Evolutionary conservation across 805 yeast genomes (phyloP).

Genomic region (Ogataea neopini): DNA sequence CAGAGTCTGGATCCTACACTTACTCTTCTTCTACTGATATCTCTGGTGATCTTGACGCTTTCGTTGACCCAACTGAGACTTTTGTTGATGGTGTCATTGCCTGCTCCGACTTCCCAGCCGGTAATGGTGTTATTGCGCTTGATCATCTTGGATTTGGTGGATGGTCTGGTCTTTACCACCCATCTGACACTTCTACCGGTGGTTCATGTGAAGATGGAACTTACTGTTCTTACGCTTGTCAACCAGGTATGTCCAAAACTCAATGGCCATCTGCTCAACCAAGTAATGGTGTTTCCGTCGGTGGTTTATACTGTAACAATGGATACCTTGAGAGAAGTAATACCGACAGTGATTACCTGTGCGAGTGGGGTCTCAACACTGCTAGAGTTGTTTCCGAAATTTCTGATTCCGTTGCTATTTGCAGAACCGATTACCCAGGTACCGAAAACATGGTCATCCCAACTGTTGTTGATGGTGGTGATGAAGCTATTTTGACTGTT

Average conservation of each 20-base stretch:
- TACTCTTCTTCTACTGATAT: slow-evolving; percentile 36
- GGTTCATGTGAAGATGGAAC: slow-evolving; percentile 63
- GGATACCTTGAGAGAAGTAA: slow-evolving; percentile 67
- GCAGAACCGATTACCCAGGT: slow-evolving; percentile 83
- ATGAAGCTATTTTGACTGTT: slow-evolving; percentile 52
- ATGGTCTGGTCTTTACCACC: slow-evolving; percentile 42
- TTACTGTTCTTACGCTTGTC: slow-evolving; percentile 78
- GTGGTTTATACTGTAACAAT: slow-evolving; percentile 61
- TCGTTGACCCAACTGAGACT: slow-evolving; percentile 52
- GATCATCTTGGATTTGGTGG: slow-evolving; percentile 80
- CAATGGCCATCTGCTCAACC: slow-evolving; percentile 78
- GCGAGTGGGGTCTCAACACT: slow-evolving; percentile 62
- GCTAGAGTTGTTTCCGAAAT: slow-evolving; percentile 57
- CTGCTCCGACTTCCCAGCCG: slow-evolving; percentile 74
- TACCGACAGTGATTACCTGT: slow-evolving; percentile 50
- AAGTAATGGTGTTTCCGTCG: slow-evolving; percentile 65
- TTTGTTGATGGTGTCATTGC: slow-evolving; percentile 73
- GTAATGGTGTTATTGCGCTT: slow-evolving; percentile 79
- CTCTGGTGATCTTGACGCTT: slow-evolving; percentile 61
- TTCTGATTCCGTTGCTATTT: slow-evolving; percentile 56
- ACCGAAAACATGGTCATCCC: slow-evolving; percentile 80
- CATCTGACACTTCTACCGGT: slow-evolving; percentile 46
- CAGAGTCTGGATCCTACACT: slow-evolving; percentile 24
- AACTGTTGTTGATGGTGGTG: slow-evolving; percentile 59
- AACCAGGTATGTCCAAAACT: slow-evolving; percentile 78